Conservation (phyloP, 345 rosid genomes). For the Psidium guajava region DNA sequence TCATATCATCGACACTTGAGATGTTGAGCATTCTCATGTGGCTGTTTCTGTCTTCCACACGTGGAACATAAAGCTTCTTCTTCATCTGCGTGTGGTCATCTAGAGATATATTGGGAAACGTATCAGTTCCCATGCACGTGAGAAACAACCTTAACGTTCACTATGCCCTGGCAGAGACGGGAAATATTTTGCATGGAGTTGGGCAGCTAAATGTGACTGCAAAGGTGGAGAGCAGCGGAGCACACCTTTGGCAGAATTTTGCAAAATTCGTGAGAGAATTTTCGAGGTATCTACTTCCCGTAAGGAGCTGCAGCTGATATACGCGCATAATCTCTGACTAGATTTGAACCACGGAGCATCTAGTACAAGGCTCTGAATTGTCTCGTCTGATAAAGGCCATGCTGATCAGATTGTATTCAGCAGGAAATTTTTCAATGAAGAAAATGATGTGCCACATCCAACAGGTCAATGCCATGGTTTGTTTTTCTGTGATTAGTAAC, state of each 20-base stretch:
- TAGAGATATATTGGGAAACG: neutral
- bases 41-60: constrained; percentile 88
- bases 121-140: neutral
- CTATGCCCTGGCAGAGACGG: neutral
- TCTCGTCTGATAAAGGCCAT: constrained; percentile 32
- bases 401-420: neutral
- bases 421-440: neutral
- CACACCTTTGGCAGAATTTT: constrained; percentile 23
- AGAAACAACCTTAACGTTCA: neutral
- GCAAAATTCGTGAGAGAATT: constrained; percentile 43
- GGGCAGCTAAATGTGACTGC: neutral
- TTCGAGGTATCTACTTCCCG: constrained; percentile 77
- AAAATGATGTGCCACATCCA: neutral
- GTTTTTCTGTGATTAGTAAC: neutral
- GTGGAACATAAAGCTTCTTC: constrained; percentile 81
- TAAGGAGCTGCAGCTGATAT: constrained; percentile 70
- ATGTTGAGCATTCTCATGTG: constrained; percentile 84
- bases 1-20: constrained; percentile 56
- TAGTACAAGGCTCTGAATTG: constrained; percentile 55
- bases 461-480: neutral
- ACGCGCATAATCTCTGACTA: constrained; percentile 65
- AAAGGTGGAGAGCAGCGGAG: neutral
- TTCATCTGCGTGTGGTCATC: constrained; percentile 18
- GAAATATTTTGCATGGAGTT: neutral
- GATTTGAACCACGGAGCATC: constrained; percentile 87